Evolutionary conservation across 805 yeast genomes (phyloP).

Genomic region (Ogataea degrootiae): DNA sequence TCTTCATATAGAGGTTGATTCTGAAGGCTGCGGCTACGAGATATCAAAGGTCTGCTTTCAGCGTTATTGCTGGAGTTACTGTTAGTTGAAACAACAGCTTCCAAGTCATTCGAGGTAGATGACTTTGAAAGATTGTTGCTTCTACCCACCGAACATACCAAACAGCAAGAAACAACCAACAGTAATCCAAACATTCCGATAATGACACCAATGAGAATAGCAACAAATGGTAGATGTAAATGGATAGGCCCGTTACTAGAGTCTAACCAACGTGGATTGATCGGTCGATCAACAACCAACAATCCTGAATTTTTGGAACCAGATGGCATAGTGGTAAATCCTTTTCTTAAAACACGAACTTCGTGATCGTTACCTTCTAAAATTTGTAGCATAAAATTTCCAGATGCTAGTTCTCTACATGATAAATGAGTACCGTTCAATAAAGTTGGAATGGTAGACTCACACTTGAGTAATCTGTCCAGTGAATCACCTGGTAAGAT

Average conservation of each 20-base stretch:
- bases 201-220: constrained; percentile 62
- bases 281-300: constrained; percentile 61
- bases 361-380: constrained; percentile 50
- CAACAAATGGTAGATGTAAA: constrained; percentile 60
- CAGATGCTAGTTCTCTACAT: constrained; percentile 37
- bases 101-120: not conserved
- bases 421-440: constrained; percentile 40
- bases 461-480: constrained; percentile 43
- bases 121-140: not conserved
- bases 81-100: not conserved
- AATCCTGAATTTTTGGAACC: constrained; percentile 40
- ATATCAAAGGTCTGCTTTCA: constrained; percentile 13
- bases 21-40: not conserved
- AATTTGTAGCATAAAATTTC: constrained; percentile 35
- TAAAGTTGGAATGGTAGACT: constrained; percentile 38
- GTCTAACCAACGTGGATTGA: constrained; percentile 61
- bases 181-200: constrained; percentile 48
- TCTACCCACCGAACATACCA: constrained; percentile 30
- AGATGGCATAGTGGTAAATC: constrained; percentile 42
- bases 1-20: not conserved
- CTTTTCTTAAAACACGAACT: constrained; percentile 55
- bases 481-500: constrained; percentile 58
- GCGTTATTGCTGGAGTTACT: not conserved
- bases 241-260: constrained; percentile 39
- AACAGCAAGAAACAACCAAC: constrained; percentile 31